Percentiles rank a stretch among this genome's conserved stretches.
phyloP scores from a whole-genome alignment of 495 filamentous ascomycete genomes.

The Achaetomiella virescens region DNA sequence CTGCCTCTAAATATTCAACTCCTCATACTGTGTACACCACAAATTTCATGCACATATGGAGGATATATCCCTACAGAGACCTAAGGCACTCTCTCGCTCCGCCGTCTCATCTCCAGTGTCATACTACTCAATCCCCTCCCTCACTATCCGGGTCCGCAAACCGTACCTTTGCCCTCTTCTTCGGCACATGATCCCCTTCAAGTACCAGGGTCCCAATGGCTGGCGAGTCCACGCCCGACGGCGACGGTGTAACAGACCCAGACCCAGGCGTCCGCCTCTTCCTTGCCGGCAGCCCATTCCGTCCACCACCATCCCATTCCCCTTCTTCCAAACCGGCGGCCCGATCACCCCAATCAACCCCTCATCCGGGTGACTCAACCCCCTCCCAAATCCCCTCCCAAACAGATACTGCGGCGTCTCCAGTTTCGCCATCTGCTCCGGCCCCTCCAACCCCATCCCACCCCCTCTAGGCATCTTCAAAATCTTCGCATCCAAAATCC shows the following conservation, averaged over 20 bases:
- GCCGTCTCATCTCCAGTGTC: too few relatives aligned
- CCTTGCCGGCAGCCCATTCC: background rate
- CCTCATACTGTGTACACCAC: too few relatives aligned
- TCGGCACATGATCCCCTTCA: background rate
- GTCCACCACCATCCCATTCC: background rate
- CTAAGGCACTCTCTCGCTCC: too few relatives aligned
- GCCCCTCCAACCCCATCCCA: conserved; percentile 20
- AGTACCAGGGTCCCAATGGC: background rate
- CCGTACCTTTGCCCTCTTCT: conserved; percentile 9
- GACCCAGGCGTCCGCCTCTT: background rate
- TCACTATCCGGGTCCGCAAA: conserved; percentile 3
- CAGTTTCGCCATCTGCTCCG: conserved; percentile 52
- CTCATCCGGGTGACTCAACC: conserved; percentile 30
- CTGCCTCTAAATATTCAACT: too few relatives aligned
- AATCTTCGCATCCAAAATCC: conserved; percentile 68
- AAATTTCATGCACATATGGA: too few relatives aligned
- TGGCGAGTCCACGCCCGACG: background rate
- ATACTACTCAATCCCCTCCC: background rate
- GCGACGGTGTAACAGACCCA: background rate
- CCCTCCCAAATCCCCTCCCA: conserved; percentile 40
- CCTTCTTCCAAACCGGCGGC: background rate
- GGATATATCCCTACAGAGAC: too few relatives aligned
- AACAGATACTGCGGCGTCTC: conserved; percentile 53
- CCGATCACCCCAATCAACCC: conserved; percentile 22
- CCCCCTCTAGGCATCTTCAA: conserved; percentile 44